These are phyloP conservation scores for Plenodomus lindquistii DNA, from an alignment of 2,329 filamentous ascomycete species.

Conservation along the genomic window DNA sequence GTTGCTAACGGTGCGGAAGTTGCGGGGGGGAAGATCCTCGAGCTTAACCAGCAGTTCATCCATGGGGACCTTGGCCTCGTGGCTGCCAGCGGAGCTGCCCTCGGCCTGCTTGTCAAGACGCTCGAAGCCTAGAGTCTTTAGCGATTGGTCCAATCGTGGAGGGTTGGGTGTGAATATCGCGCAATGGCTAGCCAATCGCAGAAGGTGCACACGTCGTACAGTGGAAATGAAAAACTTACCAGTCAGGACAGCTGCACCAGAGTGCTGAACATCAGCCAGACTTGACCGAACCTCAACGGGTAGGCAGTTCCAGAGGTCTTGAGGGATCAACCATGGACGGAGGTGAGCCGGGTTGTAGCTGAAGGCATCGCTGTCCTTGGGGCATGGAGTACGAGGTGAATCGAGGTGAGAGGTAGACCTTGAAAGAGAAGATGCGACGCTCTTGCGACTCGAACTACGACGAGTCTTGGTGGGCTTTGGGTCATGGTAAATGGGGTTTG, in stretches of 20 bases:
- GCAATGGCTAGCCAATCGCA: conserved; percentile 6
- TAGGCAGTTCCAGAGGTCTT: conserved; percentile 43
- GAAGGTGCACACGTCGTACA: background rate
- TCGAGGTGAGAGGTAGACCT: conserved; percentile 27
- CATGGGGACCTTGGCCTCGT: conserved; percentile 20
- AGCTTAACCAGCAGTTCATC: conserved; percentile 30
- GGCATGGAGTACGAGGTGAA: conserved; percentile 35
- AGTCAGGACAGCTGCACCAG: conserved; percentile 52
- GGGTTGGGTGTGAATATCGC: conserved; percentile 10
- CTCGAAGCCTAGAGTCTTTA: conserved; percentile 27
- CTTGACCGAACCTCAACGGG: conserved; percentile 39
- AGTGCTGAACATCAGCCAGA: conserved; percentile 46
- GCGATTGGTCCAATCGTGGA: conserved; percentile 16
- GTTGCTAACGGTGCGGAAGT: conserved; percentile 32
- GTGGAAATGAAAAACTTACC: conserved; percentile 29
- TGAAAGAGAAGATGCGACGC: conserved; percentile 26
- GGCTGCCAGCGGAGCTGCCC: conserved; percentile 12
- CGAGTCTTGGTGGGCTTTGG: conserved; percentile 22
- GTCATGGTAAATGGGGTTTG: conserved; percentile 26
- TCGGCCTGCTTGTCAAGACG: conserved; percentile 35
- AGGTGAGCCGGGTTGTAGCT: conserved; percentile 45
- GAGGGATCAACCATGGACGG: conserved; percentile 43
- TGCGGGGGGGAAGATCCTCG: conserved; percentile 29
- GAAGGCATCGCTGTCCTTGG: conserved; percentile 44
- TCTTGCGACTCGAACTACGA: conserved; percentile 33